phyloP scores from a whole-genome alignment of 495 filamentous ascomycete species.

The Penicillium herquei region DNA sequence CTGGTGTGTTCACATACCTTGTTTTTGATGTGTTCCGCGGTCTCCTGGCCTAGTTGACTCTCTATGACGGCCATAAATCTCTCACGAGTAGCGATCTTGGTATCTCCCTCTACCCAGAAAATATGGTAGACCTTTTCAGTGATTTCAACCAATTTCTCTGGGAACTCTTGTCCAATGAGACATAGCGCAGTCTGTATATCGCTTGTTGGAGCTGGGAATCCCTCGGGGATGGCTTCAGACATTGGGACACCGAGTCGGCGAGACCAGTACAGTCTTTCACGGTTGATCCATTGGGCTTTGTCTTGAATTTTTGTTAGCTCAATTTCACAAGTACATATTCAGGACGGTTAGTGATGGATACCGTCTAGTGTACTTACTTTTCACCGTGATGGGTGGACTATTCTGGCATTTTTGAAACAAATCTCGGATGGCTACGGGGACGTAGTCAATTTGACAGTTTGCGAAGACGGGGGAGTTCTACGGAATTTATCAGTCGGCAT shows the following conservation, averaged over 20 bases:
- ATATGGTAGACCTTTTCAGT: conserved; percentile 3
- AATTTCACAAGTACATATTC: neutral
- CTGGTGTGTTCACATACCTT: neutral
- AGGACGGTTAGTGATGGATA: neutral
- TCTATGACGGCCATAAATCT: conserved; percentile 6
- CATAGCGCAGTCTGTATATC: conserved; percentile 15
- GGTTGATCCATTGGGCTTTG: conserved; percentile 19
- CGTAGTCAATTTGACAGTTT: conserved; percentile 17
- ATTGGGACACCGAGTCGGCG: conserved; percentile 18
- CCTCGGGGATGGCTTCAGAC: conserved; percentile 15
- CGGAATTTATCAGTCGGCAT: neutral
- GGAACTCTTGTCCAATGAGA: neutral
- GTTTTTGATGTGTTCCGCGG: neutral
- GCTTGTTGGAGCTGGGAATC: conserved; percentile 18
- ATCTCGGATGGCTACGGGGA: conserved; percentile 13
- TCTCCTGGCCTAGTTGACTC: neutral
- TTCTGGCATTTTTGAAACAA: conserved; percentile 18
- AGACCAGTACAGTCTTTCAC: conserved; percentile 20
- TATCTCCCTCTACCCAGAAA: conserved; percentile 16
- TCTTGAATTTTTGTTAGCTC: conserved; percentile 9
- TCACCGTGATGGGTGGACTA: conserved; percentile 14
- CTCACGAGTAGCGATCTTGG: neutral
- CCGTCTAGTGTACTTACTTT: conserved; percentile 9
- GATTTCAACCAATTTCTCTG: conserved; percentile 9
- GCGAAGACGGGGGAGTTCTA: conserved; percentile 21